Base-by-base conservation (phyloP, 805 yeast genomes). In the Schwanniomyces polymorphus region DNA sequence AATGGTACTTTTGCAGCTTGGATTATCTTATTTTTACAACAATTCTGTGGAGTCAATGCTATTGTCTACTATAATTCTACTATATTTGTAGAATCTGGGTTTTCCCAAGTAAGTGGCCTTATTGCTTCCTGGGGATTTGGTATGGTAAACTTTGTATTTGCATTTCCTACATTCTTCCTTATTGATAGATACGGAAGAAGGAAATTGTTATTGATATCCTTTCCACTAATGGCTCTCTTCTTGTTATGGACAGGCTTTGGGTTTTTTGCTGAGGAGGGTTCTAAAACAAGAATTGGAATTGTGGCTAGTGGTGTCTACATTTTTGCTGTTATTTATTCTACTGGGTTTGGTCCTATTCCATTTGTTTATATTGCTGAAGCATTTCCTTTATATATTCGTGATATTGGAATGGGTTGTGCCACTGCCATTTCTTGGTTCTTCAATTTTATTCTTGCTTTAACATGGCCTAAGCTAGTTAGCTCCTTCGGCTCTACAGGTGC, bases 341-440 rank as follows among this genome's bases (percentile, higher is more conserved):
- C 85, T 4, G 90, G 92, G 40, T 87, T 84, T 61, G 94, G 94
- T 38, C 91, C 91, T 10, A 91, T 87, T 34, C 92, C 95, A 5
- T 87, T 87, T 70, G 84, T 91, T 2, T 85, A 88, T 59, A 82
- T 89, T 26, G 92, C 94, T 9, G 94, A 87, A 64, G 87, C 51
- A 83, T 65, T 84, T 65, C 87, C 91, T 44, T 70, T 86, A 57
- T 84, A 84, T 58, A 79, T 85, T 47, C 79, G 92, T 64, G 88
- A 87, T 52, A 67, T 86, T 42, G 89, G 90, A 42, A 84, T 87
- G 81, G 82, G 89, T 2, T 70, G 83, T 52, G 90, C 89, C 28
- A 82, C 90, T 21, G 82, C 85, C 18, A 79, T 82, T 28, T 71
- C 84, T 58, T 82, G 86, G 86, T 81, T 82, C 63, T 82, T 82